Evolutionary conservation across 2,329 filamentous ascomycete genomes (phyloP).

Genomic region (Monilinia vaccinii-corymbosi): DNA sequence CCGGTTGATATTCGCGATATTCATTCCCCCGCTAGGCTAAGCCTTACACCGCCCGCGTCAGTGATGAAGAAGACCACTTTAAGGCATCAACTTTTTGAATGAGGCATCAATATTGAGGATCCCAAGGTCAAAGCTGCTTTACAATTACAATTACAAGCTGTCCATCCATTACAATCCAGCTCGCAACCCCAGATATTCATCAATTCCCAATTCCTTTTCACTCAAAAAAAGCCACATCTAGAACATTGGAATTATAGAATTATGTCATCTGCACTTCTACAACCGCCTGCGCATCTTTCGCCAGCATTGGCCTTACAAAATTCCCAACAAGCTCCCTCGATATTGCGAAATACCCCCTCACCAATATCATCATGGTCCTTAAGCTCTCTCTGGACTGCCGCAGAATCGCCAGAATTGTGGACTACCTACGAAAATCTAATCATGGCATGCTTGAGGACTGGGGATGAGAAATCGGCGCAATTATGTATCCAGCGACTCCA

Average conservation of each 20-base stretch:
- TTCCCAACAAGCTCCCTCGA: constrained; percentile 50
- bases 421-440: constrained; percentile 79
- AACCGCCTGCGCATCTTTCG: constrained; percentile 47
- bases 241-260: constrained; percentile 1
- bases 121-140: not conserved
- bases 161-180: not conserved
- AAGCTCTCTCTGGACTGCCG: constrained; percentile 42
- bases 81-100: not conserved
- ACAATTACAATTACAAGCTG: not conserved
- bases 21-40: not conserved
- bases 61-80: not conserved
- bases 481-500: constrained; percentile 67
- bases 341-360: constrained; percentile 46
- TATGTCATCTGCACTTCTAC: constrained; percentile 46
- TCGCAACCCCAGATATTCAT: not conserved
- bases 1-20: not conserved
- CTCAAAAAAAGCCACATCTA: not conserved
- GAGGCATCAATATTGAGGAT: not conserved
- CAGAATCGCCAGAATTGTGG: constrained; percentile 77
- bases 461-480: constrained; percentile 70
- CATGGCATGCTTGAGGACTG: constrained; percentile 72
- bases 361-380: constrained; percentile 47
- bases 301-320: constrained; percentile 46
- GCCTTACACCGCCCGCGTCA: not conserved
- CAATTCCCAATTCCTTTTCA: not conserved